A percentile compares a stretch with the other conserved stretches of the same genome.
Conservation (phyloP, 1,284 basidiomycete species). For the Leccinum pachyderme region DNA sequence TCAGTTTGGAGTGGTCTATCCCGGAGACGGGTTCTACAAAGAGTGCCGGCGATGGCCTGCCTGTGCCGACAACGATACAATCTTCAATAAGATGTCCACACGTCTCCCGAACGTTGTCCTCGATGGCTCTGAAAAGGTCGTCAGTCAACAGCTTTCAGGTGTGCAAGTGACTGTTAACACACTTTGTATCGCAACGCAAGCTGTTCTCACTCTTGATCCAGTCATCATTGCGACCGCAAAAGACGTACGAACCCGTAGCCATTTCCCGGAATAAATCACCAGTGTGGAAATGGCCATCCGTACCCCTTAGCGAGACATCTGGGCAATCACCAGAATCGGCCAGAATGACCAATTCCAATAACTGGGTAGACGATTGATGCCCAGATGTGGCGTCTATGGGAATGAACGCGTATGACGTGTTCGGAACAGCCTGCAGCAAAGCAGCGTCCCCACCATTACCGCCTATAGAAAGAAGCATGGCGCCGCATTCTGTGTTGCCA, state of each 20-base stretch:
- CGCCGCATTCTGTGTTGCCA: constrained; percentile 70
- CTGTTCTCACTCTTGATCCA: constrained; percentile 79
- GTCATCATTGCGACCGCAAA: constrained; percentile 69
- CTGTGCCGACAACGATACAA: constrained; percentile 65
- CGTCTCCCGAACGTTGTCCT: constrained; percentile 60
- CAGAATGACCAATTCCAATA: constrained; percentile 65
- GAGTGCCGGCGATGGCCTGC: constrained; percentile 63
- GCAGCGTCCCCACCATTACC: constrained; percentile 44
- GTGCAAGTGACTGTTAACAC: constrained; percentile 12
- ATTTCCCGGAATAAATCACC: constrained; percentile 70
- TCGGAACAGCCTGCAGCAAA: constrained; percentile 52
- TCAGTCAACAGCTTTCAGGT: constrained; percentile 7
- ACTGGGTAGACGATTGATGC: constrained; percentile 50
- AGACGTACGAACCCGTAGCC: constrained; percentile 52
- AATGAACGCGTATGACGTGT: constrained; percentile 57
- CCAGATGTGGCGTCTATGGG: constrained; percentile 44
- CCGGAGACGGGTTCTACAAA: constrained; percentile 60
- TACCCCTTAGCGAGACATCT: constrained; percentile 50
- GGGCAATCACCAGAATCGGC: constrained; percentile 67
- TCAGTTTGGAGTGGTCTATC: constrained; percentile 50
- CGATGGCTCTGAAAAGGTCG: constrained; percentile 49
- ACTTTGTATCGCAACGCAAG: constrained; percentile 70
- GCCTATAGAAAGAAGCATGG: constrained; percentile 56
- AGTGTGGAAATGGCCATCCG: constrained; percentile 70
- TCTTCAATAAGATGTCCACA: constrained; percentile 56